phyloP scores from a whole-genome alignment of 2,329 filamentous ascomycete genomes.

The Epichloe sp. region DNA sequence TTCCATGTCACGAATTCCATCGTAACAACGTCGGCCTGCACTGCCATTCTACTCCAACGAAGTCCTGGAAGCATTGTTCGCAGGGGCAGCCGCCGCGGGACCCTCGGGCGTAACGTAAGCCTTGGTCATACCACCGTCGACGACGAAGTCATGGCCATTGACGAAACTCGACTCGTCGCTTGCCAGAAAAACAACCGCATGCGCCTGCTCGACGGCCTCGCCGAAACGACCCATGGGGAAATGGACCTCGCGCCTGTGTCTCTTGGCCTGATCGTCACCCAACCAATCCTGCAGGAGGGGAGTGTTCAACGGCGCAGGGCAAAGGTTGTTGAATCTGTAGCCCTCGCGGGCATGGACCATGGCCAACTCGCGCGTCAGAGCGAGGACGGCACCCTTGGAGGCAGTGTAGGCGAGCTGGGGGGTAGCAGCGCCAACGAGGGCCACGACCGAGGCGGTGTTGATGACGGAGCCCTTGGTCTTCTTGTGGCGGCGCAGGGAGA shows the following conservation, averaged over 20 bases:
- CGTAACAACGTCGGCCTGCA: no score
- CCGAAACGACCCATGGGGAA: constrained; percentile 83
- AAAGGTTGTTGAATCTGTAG: constrained; percentile 81
- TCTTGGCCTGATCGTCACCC: constrained; percentile 73
- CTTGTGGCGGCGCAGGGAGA: constrained; percentile 63
- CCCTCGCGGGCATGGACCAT: constrained; percentile 85
- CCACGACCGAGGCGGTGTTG: constrained; percentile 85
- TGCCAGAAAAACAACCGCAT: constrained; percentile 76
- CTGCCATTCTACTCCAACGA: constrained; percentile 22
- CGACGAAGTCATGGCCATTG: constrained; percentile 83
- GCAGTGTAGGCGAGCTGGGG: constrained; percentile 88
- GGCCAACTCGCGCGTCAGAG: constrained; percentile 78
- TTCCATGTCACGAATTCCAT: no score
- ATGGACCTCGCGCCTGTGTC: constrained; percentile 71
- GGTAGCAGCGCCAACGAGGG: constrained; percentile 73
- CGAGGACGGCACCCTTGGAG: constrained; percentile 83
- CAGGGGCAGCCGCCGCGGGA: constrained; percentile 36
- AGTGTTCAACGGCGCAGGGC: constrained; percentile 85
- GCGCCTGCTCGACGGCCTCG: constrained; percentile 86
- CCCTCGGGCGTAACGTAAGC: constrained; percentile 67
- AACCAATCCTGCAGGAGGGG: constrained; percentile 88
- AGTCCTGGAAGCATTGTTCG: constrained; percentile 45
- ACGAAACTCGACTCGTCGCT: constrained; percentile 84
- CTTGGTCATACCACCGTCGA: constrained; percentile 92
- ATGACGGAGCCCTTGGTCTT: constrained; percentile 76